Percentiles rank a stretch among this genome's conserved stretches.
These are phyloP conservation scores for Tylopilus felleus DNA, from an alignment of 768 basidiomycete species.

Conservation along the genomic window DNA sequence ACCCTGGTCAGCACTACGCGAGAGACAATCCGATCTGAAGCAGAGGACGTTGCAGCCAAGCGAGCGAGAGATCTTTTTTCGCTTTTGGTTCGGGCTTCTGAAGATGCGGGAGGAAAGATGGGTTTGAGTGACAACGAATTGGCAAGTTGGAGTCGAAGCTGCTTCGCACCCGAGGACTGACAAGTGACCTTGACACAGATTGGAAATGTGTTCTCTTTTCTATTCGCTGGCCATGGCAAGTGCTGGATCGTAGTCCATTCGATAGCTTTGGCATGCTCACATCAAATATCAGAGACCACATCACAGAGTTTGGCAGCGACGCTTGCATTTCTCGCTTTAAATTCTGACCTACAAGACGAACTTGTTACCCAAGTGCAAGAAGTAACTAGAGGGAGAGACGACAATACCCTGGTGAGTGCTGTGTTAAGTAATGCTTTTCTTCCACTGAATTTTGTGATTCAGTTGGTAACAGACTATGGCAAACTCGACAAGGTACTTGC, in stretches of 20 bases:
- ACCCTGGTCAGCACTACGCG: slow-evolving; percentile 8
- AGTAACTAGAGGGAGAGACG: slow-evolving; percentile 21
- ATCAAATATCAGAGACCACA: slow-evolving; percentile 30
- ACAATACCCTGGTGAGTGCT: slow-evolving; percentile 14
- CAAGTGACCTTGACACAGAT: slow-evolving; percentile 33
- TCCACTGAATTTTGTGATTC: neutral
- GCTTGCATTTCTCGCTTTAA: slow-evolving; percentile 29
- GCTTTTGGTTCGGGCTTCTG: slow-evolving; percentile 20
- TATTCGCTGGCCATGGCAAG: slow-evolving; percentile 59
- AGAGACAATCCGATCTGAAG: slow-evolving; percentile 9
- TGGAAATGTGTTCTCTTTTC: slow-evolving; percentile 49
- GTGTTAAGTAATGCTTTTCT: neutral
- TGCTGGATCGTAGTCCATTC: neutral
- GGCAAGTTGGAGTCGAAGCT: slow-evolving; percentile 1
- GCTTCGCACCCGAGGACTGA: neutral
- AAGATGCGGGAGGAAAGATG: slow-evolving; percentile 16
- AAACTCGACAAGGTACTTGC: slow-evolving; percentile 30
- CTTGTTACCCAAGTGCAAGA: slow-evolving; percentile 29
- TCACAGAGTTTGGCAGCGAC: slow-evolving; percentile 33
- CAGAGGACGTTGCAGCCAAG: neutral
- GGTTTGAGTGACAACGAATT: slow-evolving; percentile 17
- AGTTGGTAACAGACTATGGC: slow-evolving; percentile 25
- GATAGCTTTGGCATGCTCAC: neutral
- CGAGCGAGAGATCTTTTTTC: slow-evolving; percentile 20
- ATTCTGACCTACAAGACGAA: slow-evolving; percentile 32